Evolutionary conservation across 352 stramenopile species (phyloP).

Genomic region (Blastocystis sp.): DNA sequence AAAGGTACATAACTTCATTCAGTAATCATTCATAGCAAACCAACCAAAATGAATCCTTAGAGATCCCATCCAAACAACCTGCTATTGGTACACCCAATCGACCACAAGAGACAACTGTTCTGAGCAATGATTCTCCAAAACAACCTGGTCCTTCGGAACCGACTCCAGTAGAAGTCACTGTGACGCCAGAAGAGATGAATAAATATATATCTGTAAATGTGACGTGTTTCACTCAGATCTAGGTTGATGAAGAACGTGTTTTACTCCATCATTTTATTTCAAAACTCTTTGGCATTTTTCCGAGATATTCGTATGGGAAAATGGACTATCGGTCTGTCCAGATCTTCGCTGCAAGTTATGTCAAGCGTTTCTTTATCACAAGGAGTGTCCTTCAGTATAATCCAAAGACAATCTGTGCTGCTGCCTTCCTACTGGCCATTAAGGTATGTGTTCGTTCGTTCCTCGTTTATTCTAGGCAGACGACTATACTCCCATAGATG

Average conservation of each 20-base stretch:
- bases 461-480: neutral
- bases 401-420: neutral
- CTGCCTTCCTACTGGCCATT: neutral
- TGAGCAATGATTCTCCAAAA: neutral
- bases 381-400: conserved; percentile 31
- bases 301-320: neutral
- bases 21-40: neutral
- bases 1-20: neutral
- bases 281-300: neutral
- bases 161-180: neutral
- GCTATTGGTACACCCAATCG: neutral
- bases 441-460: neutral
- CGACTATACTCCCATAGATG: neutral
- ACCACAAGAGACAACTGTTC: neutral
- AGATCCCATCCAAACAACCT: neutral
- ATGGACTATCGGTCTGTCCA: conserved; percentile 6
- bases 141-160: neutral
- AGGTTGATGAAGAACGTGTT: conserved; percentile 20
- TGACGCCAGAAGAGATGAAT: neutral
- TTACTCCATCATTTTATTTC: neutral
- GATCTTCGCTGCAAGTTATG: conserved; percentile 1
- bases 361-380: conserved; percentile 31
- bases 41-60: neutral
- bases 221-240: neutral
- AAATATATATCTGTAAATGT: neutral